A percentile compares a stretch with the other conserved stretches of the same genome.
These are phyloP conservation scores for Plasmodium coatneyi DNA, from an alignment of 169 alveolate species.

Conservation along the genomic window DNA sequence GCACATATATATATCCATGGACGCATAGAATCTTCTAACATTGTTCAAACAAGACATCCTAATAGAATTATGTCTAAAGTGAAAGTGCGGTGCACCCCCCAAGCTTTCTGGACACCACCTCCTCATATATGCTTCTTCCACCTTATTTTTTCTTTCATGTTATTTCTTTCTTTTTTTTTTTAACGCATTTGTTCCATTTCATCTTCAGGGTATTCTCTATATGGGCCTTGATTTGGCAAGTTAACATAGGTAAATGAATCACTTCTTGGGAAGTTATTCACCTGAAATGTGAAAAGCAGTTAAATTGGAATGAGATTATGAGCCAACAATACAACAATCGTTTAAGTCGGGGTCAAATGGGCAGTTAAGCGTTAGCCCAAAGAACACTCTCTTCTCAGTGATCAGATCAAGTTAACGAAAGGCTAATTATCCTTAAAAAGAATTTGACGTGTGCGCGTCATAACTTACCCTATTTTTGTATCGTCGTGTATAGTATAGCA, in stretches of 20 bases:
- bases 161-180: neutral
- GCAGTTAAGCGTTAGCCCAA: neutral
- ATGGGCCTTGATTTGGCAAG: neutral
- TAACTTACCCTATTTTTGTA: conserved; percentile 27
- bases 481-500: conserved; percentile 16
- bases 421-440: neutral
- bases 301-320: neutral
- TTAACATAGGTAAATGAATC: neutral
- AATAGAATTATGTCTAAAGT: neutral
- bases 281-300: neutral
- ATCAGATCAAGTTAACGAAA: neutral
- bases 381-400: neutral
- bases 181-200: neutral
- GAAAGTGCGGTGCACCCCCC: neutral
- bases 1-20: neutral
- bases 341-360: neutral
- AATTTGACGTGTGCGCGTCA: neutral
- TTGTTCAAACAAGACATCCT: neutral
- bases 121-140: neutral
- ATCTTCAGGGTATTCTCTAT: neutral
- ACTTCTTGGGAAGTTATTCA: neutral
- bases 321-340: neutral
- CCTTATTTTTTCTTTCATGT: neutral
- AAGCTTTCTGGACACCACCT: neutral
- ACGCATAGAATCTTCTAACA: neutral